Percentiles rank a stretch among this genome's conserved stretches.
Evolutionary conservation across 441 rosid species (phyloP).

Genomic region (Viola pubescens): DNA sequence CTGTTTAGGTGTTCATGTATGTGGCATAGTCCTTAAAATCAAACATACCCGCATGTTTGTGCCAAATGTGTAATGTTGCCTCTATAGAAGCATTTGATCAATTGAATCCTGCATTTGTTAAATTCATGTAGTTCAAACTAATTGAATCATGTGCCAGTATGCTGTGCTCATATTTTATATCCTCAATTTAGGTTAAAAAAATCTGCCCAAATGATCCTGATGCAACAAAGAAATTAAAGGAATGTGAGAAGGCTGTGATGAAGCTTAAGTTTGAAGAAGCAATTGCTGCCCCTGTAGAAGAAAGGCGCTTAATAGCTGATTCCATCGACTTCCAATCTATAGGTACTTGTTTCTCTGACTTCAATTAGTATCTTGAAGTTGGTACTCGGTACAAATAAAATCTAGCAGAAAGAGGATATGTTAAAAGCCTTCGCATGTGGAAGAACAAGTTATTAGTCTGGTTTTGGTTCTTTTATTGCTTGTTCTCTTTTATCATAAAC

Average conservation of each 20-base stretch:
- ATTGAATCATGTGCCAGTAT: slow-evolving; percentile 5
- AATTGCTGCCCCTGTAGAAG: slow-evolving; percentile 64
- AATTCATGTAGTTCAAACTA: not conserved
- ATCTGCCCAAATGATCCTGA: slow-evolving; percentile 89
- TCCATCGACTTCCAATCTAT: slow-evolving; percentile 68
- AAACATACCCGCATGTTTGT: too few relatives aligned
- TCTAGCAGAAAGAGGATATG: not conserved
- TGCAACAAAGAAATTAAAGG: slow-evolving; percentile 77
- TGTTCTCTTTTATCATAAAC: not conserved
- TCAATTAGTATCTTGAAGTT: not conserved
- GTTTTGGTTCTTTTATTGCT: not conserved
- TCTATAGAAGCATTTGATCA: too few relatives aligned
- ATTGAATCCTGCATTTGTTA: too few relatives aligned
- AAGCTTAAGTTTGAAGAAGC: slow-evolving; percentile 96
- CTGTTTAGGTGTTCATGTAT: not conserved
- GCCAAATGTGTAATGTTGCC: too few relatives aligned
- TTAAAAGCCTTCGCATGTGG: not conserved
- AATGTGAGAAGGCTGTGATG: slow-evolving; percentile 92
- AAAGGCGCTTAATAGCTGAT: slow-evolving; percentile 69
- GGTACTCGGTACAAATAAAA: not conserved
- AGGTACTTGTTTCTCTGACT: slow-evolving; percentile 35
- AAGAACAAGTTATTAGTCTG: not conserved
- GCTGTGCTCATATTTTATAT: slow-evolving; percentile 6
- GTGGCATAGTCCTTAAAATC: too few relatives aligned
- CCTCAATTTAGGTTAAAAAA: slow-evolving; percentile 55